Percentiles rank a stretch among this genome's conserved stretches.
phyloP scores from a whole-genome alignment of 2,329 filamentous ascomycete genomes.

The Colletotrichum chrysophilum region DNA sequence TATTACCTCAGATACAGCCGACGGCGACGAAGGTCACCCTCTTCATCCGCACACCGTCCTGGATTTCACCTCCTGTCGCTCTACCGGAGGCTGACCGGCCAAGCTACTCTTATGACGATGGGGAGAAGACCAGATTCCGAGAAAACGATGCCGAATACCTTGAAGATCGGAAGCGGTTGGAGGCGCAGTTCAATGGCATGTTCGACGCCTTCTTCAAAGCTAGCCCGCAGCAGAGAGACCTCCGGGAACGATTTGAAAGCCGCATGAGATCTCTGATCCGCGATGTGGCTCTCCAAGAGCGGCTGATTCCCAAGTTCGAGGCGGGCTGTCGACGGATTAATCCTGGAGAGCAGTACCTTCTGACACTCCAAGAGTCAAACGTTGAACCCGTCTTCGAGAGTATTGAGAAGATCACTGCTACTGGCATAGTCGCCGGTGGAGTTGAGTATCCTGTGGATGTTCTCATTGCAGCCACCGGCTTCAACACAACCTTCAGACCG shows the following conservation, averaged over 20 bases:
- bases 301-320: neutral
- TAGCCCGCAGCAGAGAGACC: neutral
- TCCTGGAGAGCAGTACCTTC: neutral
- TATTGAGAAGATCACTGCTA: neutral
- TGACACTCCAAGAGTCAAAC: neutral
- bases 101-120: neutral
- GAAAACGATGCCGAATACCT: neutral
- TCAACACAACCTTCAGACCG: neutral
- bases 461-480: neutral
- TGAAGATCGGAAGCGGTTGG: neutral
- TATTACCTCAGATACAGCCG: neutral
- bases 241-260: neutral
- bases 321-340: neutral
- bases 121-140: neutral
- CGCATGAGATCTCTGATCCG: neutral
- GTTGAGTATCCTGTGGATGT: neutral
- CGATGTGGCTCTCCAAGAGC: neutral
- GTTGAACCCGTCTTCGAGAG: neutral
- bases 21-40: neutral
- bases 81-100: neutral
- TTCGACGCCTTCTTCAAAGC: neutral
- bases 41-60: neutral
- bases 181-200: neutral
- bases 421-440: neutral
- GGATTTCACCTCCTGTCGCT: neutral